Evolutionary conservation across 345 rosid genomes (phyloP).

Genomic region (Populus davidiana): DNA sequence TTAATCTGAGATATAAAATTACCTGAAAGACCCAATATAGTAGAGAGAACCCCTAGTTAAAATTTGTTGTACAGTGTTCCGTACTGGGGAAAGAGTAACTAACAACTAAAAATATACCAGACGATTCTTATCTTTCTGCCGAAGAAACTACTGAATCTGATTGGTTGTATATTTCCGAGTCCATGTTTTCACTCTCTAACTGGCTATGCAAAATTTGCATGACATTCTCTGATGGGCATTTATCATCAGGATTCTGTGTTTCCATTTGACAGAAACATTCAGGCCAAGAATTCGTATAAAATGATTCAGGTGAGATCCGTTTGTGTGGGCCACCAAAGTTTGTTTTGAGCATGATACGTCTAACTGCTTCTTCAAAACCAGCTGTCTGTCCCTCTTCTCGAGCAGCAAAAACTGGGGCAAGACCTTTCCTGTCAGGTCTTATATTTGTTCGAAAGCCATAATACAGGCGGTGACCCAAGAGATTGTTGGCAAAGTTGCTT

Average conservation of each 20-base stretch:
- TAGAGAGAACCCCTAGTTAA: conserved; percentile 13
- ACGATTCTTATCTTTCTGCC: conserved; percentile 38
- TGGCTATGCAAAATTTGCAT: conserved; percentile 61
- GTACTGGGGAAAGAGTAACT: background rate
- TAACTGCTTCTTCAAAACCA: conserved; percentile 77
- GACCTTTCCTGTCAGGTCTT: conserved; percentile 89
- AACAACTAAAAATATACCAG: background rate
- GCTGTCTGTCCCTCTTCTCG: conserved; percentile 61
- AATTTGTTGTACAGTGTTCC: background rate
- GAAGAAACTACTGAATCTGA: conserved; percentile 44
- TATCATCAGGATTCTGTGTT: conserved; percentile 59
- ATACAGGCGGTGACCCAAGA: conserved; percentile 93
- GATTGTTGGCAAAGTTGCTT: conserved; percentile 98
- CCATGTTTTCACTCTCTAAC: conserved; percentile 44
- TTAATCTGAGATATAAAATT: conserved; percentile 7
- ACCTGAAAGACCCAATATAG: conserved; percentile 25
- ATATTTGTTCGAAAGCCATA: conserved; percentile 94
- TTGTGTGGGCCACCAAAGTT: conserved; percentile 96
- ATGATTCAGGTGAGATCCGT: conserved; percentile 85
- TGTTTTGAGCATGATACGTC: conserved; percentile 75
- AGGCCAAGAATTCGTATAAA: conserved; percentile 97
- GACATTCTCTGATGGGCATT: conserved; percentile 87
- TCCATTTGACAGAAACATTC: conserved; percentile 89
- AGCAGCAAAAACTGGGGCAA: conserved; percentile 74
- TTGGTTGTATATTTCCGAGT: conserved; percentile 33